Percentiles rank a stretch among this genome's conserved stretches.
These are phyloP conservation scores for Diatrype stigma DNA, from an alignment of 2,329 filamentous ascomycete species.

Conservation along the genomic window DNA sequence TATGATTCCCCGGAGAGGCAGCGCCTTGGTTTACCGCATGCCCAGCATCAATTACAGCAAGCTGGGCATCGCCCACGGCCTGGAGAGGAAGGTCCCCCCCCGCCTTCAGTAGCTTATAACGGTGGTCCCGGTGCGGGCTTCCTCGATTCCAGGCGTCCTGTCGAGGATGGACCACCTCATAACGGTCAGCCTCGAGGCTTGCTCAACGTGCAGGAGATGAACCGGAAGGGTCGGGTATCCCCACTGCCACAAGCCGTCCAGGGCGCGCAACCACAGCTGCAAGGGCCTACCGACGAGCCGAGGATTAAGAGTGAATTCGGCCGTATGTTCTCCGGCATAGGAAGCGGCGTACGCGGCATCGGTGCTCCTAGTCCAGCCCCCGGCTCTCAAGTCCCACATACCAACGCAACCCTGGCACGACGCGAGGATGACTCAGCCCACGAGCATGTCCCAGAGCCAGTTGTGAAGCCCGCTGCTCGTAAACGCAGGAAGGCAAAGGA, in stretches of 20 bases:
- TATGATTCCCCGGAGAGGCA: conserved; percentile 51
- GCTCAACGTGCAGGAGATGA: conserved; percentile 75
- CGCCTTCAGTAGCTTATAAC: conserved; percentile 48
- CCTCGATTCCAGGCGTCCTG: conserved; percentile 38
- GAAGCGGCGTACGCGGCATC: conserved; percentile 48
- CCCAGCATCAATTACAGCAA: conserved; percentile 30
- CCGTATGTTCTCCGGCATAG: conserved; percentile 93
- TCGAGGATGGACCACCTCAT: conserved; percentile 53
- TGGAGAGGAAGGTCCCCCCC: conserved; percentile 45
- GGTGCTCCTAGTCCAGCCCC: conserved; percentile 49
- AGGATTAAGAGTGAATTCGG: conserved; percentile 94
- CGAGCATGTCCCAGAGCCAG: conserved; percentile 41
- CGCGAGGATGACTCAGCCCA: conserved; percentile 49
- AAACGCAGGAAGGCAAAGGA: conserved; percentile 72
- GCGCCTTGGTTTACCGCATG: conserved; percentile 34
- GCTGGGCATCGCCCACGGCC: conserved; percentile 35
- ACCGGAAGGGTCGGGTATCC: conserved; percentile 77
- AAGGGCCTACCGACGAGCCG: conserved; percentile 75
- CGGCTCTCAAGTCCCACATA: conserved; percentile 41
- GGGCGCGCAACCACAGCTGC: conserved; percentile 77
- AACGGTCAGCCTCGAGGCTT: conserved; percentile 60
- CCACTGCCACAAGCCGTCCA: conserved; percentile 91
- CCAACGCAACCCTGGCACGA: conserved; percentile 39
- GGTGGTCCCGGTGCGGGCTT: conserved; percentile 36
- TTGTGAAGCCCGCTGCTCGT: conserved; percentile 42